Evolutionary conservation across 805 yeast species (phyloP).

Genomic region (Alloascoidea africana): DNA sequence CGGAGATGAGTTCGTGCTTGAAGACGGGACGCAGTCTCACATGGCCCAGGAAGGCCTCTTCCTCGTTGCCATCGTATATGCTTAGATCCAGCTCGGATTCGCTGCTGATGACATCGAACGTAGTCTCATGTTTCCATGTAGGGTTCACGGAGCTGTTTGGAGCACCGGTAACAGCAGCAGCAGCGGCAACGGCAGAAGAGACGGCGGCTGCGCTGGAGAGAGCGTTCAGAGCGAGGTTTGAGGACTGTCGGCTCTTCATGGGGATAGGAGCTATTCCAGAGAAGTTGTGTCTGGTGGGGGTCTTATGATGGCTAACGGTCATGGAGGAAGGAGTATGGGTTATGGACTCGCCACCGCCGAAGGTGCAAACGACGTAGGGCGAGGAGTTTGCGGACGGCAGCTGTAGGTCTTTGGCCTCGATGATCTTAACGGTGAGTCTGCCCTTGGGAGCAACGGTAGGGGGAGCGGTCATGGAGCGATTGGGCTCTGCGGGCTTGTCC

Average conservation of each 20-base stretch:
- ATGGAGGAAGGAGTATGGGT: conserved; percentile 51
- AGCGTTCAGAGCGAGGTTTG: conserved; percentile 1
- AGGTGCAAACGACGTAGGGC: conserved; percentile 31
- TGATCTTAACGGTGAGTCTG: conserved; percentile 62
- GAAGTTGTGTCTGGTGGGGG: background rate
- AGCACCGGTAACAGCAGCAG: conserved; percentile 16
- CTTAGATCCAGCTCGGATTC: conserved; percentile 78
- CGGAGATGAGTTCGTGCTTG: conserved; percentile 23
- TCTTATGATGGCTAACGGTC: background rate
- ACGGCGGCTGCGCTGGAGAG: conserved; percentile 3
- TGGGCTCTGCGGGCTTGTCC: conserved; percentile 1
- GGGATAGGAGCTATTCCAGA: conserved; percentile 13
- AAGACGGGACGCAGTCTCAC: conserved; percentile 53
- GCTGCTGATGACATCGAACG: conserved; percentile 73
- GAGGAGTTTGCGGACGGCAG: conserved; percentile 41
- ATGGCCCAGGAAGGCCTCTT: conserved; percentile 81
- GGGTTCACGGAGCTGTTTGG: conserved; percentile 35
- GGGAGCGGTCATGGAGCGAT: background rate
- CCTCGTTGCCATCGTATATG: conserved; percentile 74
- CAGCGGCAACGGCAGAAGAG: conserved; percentile 7
- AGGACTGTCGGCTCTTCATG: conserved; percentile 7
- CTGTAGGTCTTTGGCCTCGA: conserved; percentile 61
- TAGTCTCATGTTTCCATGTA: conserved; percentile 84
- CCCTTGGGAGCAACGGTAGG: conserved; percentile 46
- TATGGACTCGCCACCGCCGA: conserved; percentile 55